Percentiles rank a stretch among this genome's conserved stretches.
Conservation (phyloP, 2,329 filamentous ascomycete species). For the Fusarium sterilihyphosum region DNA sequence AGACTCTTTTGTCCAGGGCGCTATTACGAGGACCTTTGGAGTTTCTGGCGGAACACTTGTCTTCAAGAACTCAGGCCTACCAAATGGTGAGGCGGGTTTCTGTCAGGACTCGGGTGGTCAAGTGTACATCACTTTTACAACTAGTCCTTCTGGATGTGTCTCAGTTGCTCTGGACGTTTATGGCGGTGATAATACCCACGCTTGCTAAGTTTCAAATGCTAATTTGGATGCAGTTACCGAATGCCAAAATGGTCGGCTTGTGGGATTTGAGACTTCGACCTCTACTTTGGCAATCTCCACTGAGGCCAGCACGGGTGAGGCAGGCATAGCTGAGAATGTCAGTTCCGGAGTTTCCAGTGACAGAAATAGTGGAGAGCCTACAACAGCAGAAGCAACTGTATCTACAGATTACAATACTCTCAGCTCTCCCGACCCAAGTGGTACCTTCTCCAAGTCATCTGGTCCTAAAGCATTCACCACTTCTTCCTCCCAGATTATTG, state of each 20-base stretch:
- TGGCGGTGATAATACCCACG: background rate
- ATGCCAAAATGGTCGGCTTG: background rate
- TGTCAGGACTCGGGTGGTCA: background rate
- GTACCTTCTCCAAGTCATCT: background rate
- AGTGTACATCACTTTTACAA: background rate
- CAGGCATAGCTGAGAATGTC: background rate
- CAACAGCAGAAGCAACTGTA: background rate
- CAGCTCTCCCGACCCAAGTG: background rate
- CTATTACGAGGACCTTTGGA: background rate
- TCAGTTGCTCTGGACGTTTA: background rate
- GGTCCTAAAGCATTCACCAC: background rate
- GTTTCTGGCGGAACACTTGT: background rate
- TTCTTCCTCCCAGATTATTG: background rate
- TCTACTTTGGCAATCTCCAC: background rate
- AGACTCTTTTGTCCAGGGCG: too few species aligned
- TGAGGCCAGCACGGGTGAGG: background rate
- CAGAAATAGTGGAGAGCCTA: background rate
- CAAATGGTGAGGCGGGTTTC: background rate
- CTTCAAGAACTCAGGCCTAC: background rate
- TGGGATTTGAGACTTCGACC: background rate
- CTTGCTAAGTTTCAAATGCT: accelerated
- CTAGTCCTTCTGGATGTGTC: background rate
- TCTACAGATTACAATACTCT: background rate
- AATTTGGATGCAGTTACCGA: background rate
- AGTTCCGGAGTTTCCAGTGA: background rate